Evolutionary conservation across 75 land plant species (phyloP), one percentile per base, ranked within the genome.

Genomic region (Azolla pinnata): DNA sequence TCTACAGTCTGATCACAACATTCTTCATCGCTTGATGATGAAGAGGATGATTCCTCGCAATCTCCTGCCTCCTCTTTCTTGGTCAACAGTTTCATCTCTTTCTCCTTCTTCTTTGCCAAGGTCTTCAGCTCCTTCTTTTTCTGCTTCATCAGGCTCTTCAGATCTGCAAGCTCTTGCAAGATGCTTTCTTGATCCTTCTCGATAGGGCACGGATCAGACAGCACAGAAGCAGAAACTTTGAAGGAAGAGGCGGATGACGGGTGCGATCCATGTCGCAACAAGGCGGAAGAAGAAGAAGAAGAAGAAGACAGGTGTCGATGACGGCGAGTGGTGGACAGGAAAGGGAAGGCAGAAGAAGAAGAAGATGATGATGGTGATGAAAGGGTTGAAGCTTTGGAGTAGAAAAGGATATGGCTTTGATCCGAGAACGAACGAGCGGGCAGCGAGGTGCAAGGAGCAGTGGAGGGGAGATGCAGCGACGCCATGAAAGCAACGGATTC

Each of bases 1-100:
- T 5, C 10, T 35, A 35, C 12, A 5, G 40, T 35, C 25, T 59
- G 60, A 44, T 65, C 63, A 1, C 26, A 61, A 35, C 81, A 71
- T 35, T 82, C 85, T 9, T 70, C 59, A 53, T 75, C 73, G 27
- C 81, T 78, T 4, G 85, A 82, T 56, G 57, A 63, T 1, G 67
- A 64, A 33, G 40, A 35, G 40, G 76, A 70, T 0, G 68, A 72
- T 18, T 59, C 47, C 0, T 16, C 10, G 53, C 34, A 0, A 59
- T 55, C 4, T 63, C 29, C 52, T 56, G n/a, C 21, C 29, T 29
- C 47, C 26, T 19, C 12, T 29, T 60, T 27, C 0, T 35, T 40
- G 52, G n/a, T 10, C 5, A 26, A 28, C 28, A 42, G 40, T 31
- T 73, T 76, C 28, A 44, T 10, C 32, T 57, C 49, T 48, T 71